A percentile compares a stretch with the other conserved stretches of the same genome.
Conservation (phyloP, 768 basidiomycete species). For the Plicaturopsis crispa region DNA sequence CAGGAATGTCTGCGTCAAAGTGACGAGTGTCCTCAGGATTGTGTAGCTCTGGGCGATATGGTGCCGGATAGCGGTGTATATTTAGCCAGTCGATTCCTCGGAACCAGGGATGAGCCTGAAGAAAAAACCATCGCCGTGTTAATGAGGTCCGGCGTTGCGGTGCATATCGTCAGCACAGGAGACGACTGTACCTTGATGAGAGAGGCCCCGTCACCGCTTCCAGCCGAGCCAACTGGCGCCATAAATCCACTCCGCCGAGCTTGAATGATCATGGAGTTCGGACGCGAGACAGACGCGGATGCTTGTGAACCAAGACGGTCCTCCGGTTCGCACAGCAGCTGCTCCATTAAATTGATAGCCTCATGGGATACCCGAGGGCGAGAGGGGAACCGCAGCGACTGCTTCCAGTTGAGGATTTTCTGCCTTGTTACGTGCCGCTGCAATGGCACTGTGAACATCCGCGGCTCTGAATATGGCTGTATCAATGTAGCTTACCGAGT, state of each 20-base stretch:
- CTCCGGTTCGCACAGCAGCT: conserved; percentile 90
- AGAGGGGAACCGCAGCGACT: conserved; percentile 79
- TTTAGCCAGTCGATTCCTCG: conserved; percentile 84
- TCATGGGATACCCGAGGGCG: conserved; percentile 81
- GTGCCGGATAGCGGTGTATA: conserved; percentile 77
- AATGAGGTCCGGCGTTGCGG: too few species aligned
- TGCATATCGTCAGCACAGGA: conserved; percentile 6
- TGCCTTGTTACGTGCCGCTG: conserved; percentile 92
- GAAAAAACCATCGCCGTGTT: too few species aligned
- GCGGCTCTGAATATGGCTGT: conserved; percentile 1
- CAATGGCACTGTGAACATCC: conserved; percentile 9
- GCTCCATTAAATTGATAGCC: conserved; percentile 81
- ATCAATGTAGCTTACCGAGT: conserved; percentile 52
- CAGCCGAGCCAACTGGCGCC: conserved; percentile 33
- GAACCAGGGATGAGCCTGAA: conserved; percentile 85
- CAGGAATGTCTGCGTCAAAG: conserved; percentile 91
- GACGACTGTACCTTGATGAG: conserved; percentile 65
- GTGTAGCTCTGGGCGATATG: conserved; percentile 81
- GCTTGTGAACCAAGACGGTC: conserved; percentile 82
- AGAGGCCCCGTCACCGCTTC: conserved; percentile 77
- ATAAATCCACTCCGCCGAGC: conserved; percentile 72
- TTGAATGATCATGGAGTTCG: conserved; percentile 70
- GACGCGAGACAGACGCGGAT: conserved; percentile 59
- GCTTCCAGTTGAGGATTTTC: conserved; percentile 96
- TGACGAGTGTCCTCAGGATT: conserved; percentile 87